These are phyloP conservation scores for Trichosporon sp. DNA, from an alignment of 1,284 basidiomycete species.

Conservation along the genomic window DNA sequence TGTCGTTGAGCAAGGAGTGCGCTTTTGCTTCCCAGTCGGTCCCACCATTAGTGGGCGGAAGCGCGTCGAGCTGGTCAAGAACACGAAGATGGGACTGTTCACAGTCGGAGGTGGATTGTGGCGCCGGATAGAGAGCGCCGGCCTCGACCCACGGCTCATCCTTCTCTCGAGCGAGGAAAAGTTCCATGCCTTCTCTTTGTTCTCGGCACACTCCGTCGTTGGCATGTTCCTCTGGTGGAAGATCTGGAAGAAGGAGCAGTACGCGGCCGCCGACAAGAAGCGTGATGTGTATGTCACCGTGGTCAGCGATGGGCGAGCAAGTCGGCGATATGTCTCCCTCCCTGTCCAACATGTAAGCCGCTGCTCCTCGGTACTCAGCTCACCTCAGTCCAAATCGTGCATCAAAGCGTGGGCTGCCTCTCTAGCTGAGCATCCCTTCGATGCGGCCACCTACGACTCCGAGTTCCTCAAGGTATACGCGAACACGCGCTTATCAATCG, in stretches of 20 bases:
- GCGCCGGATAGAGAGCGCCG: not conserved
- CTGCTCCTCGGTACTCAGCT: not conserved
- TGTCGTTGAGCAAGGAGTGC: not conserved
- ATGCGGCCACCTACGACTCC: not conserved
- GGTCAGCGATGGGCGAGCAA: not conserved
- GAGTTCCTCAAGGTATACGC: not conserved
- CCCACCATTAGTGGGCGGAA: not conserved
- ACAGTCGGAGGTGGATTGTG: not conserved
- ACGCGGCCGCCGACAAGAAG: not conserved
- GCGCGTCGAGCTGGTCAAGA: not conserved
- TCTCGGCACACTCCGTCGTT: not conserved
- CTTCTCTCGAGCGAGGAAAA: not conserved
- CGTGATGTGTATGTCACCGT: not conserved
- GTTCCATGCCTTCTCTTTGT: not conserved
- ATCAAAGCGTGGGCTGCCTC: not conserved
- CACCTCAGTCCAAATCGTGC: not conserved
- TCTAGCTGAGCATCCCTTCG: not conserved
- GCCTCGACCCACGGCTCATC: not conserved
- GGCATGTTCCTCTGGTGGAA: constrained; percentile 1
- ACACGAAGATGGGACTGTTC: not conserved
- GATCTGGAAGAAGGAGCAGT: constrained; percentile 3
- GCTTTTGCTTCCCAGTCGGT: not conserved
- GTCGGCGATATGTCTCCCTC: not conserved
- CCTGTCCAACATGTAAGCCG: not conserved
- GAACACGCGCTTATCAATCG: not conserved